Conservation (phyloP, 768 basidiomycete species). For the Mycena filopes region DNA sequence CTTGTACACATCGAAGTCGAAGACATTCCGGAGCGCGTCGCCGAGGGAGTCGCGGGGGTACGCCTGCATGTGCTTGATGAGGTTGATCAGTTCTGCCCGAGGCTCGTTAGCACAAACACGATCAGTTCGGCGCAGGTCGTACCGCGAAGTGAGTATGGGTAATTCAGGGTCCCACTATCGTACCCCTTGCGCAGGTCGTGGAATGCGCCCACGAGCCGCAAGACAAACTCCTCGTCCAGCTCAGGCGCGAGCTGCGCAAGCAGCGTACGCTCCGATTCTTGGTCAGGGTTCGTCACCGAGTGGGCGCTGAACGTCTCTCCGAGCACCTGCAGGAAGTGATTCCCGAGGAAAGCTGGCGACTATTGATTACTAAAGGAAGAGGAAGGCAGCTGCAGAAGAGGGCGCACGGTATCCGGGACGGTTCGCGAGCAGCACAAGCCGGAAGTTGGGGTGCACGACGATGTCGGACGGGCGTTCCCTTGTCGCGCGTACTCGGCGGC, state of each 20-base stretch:
- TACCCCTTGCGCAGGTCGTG: slow-evolving; percentile 70
- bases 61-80: slow-evolving; percentile 70
- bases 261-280: slow-evolving; percentile 69
- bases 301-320: slow-evolving; percentile 78
- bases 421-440: slow-evolving; percentile 72
- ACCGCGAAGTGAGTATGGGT: slow-evolving; percentile 78
- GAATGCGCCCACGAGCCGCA: slow-evolving; percentile 71
- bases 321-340: slow-evolving; percentile 77
- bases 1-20: slow-evolving; percentile 77
- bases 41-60: slow-evolving; percentile 69
- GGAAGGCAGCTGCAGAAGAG: neutral
- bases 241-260: slow-evolving; percentile 72
- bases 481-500: slow-evolving; percentile 61
- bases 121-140: neutral
- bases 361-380: no score
- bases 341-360: slow-evolving; percentile 71
- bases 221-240: slow-evolving; percentile 61
- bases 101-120: neutral
- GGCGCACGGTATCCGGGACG: slow-evolving; percentile 77
- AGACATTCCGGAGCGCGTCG: slow-evolving; percentile 70
- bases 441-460: slow-evolving; percentile 70
- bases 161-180: slow-evolving; percentile 66
- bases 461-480: slow-evolving; percentile 64
- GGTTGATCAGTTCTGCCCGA: slow-evolving; percentile 67
- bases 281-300: slow-evolving; percentile 74